A percentile compares a stretch with the other conserved stretches of the same genome.
Evolutionary conservation across 2,329 filamentous ascomycete species (phyloP).

Genomic region (Nemania diffusa): DNA sequence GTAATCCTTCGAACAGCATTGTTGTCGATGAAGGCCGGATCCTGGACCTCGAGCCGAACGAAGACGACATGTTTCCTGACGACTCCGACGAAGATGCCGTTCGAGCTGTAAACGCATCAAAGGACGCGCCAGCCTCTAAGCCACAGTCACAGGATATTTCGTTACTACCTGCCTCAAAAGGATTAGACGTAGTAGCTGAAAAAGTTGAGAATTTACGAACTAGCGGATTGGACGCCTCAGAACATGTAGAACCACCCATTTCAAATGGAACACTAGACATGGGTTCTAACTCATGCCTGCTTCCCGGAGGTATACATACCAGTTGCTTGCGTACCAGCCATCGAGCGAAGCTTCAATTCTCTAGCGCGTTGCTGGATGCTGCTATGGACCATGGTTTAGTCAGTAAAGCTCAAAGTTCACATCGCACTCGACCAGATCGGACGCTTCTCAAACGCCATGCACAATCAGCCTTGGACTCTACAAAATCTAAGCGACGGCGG

Average conservation of each 20-base stretch:
- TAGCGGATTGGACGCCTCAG: slow-evolving; percentile 3
- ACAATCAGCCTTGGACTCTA: slow-evolving; percentile 30
- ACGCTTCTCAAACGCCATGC: slow-evolving; percentile 41
- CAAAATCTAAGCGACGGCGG: slow-evolving; percentile 45
- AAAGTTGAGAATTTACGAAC: not conserved
- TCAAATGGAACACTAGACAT: slow-evolving; percentile 17
- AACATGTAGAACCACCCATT: not conserved
- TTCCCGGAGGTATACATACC: slow-evolving; percentile 53
- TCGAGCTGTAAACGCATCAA: slow-evolving; percentile 24
- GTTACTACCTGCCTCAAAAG: not conserved
- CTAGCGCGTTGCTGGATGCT: slow-evolving; percentile 52
- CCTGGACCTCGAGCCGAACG: slow-evolving; percentile 55
- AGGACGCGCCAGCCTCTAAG: slow-evolving; percentile 22
- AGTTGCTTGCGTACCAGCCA: slow-evolving; percentile 56
- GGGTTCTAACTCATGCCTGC: slow-evolving; percentile 29
- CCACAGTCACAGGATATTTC: not conserved
- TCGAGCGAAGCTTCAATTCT: slow-evolving; percentile 53
- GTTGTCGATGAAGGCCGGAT: slow-evolving; percentile 74
- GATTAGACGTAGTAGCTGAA: not conserved
- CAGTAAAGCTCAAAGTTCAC: slow-evolving; percentile 46
- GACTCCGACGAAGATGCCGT: slow-evolving; percentile 64
- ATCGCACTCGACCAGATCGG: slow-evolving; percentile 19
- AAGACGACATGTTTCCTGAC: slow-evolving; percentile 60
- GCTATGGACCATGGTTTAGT: slow-evolving; percentile 55
- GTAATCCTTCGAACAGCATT: slow-evolving; percentile 57